These are phyloP conservation scores for Aspergillus melleus DNA, from an alignment of 2,329 filamentous ascomycete species.

Conservation along the genomic window DNA sequence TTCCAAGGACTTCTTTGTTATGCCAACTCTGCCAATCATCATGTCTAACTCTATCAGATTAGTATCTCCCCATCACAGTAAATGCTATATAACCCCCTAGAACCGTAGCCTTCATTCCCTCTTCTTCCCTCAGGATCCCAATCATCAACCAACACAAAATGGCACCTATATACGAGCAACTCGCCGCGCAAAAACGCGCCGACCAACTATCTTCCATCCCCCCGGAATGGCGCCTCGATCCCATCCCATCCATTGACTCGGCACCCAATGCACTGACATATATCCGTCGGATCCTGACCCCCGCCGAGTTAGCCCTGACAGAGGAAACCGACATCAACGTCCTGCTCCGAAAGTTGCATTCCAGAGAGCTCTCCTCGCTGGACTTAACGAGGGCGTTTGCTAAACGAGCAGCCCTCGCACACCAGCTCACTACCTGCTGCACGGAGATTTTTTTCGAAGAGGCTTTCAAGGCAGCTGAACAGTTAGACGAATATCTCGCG, in stretches of 20 bases:
- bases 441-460: conserved; percentile 52
- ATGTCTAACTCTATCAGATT: not conserved
- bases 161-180: not conserved
- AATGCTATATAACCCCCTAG: not conserved
- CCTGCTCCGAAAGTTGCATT: not conserved
- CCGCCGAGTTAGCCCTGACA: not conserved
- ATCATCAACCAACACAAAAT: not conserved
- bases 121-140: too few relatives aligned
- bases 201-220: not conserved
- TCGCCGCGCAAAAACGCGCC: not conserved
- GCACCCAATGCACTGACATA: not conserved
- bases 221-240: not conserved
- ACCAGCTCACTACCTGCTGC: conserved; percentile 21
- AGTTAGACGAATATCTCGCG: conserved; percentile 54
- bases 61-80: not conserved
- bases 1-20: not conserved
- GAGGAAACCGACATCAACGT: not conserved
- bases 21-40: not conserved
- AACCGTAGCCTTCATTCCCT: not conserved
- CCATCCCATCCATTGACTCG: not conserved
- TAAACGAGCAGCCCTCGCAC: conserved; percentile 21
- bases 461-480: conserved; percentile 50
- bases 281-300: not conserved
- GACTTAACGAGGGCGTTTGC: conserved; percentile 22
- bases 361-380: conserved; percentile 8